A percentile compares a stretch with the other conserved stretches of the same genome.
These are phyloP conservation scores for Micractinium sp. DNA, from an alignment of 139 green algal genomes.

Conservation along the genomic window DNA sequence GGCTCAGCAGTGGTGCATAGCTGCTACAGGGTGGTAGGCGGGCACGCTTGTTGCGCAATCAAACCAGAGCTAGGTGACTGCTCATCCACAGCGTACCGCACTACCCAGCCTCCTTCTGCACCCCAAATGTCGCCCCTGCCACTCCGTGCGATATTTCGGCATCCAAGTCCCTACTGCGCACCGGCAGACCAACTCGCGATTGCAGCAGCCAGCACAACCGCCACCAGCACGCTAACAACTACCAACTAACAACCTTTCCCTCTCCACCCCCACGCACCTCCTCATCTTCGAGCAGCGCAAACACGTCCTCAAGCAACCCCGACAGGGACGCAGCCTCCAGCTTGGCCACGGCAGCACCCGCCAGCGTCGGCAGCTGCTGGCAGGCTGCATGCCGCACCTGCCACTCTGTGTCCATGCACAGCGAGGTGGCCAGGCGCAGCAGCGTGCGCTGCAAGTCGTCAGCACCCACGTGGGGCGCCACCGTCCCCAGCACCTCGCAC, in stretches of 20 bases:
- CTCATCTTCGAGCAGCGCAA: conserved; percentile 4
- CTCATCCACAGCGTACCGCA: not conserved
- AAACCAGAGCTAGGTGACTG: not conserved
- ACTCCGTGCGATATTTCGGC: too few relatives aligned
- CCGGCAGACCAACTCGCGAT: not conserved
- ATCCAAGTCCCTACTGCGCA: not conserved
- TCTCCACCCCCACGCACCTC: not conserved
- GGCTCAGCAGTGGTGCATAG: too few relatives aligned
- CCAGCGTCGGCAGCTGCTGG: conserved; percentile 22
- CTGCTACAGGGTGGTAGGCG: too few relatives aligned
- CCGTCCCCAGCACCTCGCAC: conserved; percentile 22
- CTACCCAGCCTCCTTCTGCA: not conserved
- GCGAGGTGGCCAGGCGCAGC: not conserved
- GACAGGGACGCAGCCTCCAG: not conserved
- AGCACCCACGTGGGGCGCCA: not conserved
- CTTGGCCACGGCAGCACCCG: conserved; percentile 17
- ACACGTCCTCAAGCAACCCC: not conserved
- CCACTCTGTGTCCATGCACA: conserved; percentile 33
- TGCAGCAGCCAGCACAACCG: not conserved
- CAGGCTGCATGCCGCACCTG: conserved; percentile 31
- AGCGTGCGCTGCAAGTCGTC: conserved; percentile 20
- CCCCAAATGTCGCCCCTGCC: not conserved
- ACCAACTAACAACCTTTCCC: not conserved
- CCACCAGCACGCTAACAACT: not conserved
- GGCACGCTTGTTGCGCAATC: too few relatives aligned